Evolutionary conservation across 805 yeast species (phyloP).

Genomic region (Yamadazyma insecticola): DNA sequence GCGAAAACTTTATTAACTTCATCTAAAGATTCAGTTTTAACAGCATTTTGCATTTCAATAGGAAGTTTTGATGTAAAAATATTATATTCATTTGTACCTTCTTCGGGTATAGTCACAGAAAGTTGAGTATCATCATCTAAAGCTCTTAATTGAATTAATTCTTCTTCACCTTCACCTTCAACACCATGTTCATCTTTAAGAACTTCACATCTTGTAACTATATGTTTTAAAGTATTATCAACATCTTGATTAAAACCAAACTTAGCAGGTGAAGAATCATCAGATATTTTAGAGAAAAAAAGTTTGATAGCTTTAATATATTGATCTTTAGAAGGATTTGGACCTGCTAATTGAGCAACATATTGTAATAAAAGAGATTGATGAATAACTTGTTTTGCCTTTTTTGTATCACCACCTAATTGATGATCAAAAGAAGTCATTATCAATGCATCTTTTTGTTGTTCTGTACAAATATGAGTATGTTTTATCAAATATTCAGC

Average conservation of each 20-base stretch:
- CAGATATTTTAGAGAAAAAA: conserved; percentile 62
- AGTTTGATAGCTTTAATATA: conserved; percentile 47
- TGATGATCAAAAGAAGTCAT: conserved; percentile 90
- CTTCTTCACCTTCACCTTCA: conserved; percentile 50
- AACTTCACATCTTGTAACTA: conserved; percentile 67
- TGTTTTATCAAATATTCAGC: conserved; percentile 52
- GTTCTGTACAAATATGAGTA: conserved; percentile 67
- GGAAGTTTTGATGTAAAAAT: conserved; percentile 54
- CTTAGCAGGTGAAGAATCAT: conserved; percentile 54
- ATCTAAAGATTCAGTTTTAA: conserved; percentile 66
- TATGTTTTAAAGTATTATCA: conserved; percentile 68
- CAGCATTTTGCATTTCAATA: conserved; percentile 63
- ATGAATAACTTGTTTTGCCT: conserved; percentile 65
- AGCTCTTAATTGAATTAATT: conserved; percentile 81
- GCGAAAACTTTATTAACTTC: conserved; percentile 82
- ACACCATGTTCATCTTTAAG: conserved; percentile 47
- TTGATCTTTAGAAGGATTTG: conserved; percentile 23
- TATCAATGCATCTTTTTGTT: conserved; percentile 86
- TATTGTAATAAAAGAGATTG: conserved; percentile 81
- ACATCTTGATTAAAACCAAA: conserved; percentile 72
- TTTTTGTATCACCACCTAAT: conserved; percentile 51
- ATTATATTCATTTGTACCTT: conserved; percentile 51
- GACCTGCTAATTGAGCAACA: conserved; percentile 39
- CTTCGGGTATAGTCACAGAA: conserved; percentile 62
- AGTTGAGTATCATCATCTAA: conserved; percentile 80